A percentile compares a stretch with the other conserved stretches of the same genome.
These are phyloP conservation scores for Calocybe cyanea DNA, from an alignment of 768 basidiomycete genomes.

Conservation along the genomic window DNA sequence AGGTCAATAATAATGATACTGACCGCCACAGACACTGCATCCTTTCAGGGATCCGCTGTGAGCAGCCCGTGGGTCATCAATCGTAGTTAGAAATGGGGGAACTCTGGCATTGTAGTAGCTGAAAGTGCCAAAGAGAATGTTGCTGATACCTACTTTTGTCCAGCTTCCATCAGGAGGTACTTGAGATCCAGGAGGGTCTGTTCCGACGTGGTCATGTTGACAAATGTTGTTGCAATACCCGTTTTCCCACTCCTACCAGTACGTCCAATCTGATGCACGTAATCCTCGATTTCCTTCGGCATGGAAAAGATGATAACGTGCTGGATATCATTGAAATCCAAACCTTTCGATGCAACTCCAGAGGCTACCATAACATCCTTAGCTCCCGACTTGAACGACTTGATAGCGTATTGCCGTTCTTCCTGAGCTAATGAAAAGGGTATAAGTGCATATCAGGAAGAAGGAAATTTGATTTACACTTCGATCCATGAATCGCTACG, in stretches of 20 bases:
- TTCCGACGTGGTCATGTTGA: constrained; percentile 96
- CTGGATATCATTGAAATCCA: constrained; percentile 98
- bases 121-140: constrained; percentile 5
- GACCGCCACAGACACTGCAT: constrained; percentile 95
- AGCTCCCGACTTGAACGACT: constrained; percentile 93
- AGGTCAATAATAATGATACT: constrained; percentile 14
- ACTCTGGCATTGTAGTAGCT: constrained; percentile 43
- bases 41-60: constrained; percentile 79
- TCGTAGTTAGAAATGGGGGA: constrained; percentile 84
- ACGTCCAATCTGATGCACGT: constrained; percentile 98
- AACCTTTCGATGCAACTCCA: constrained; percentile 94
- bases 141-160: constrained; percentile 74
- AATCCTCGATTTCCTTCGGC: constrained; percentile 99
- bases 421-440: constrained; percentile 98
- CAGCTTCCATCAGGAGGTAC: constrained; percentile 94
- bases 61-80: constrained; percentile 86
- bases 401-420: constrained; percentile 98
- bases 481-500: constrained; percentile 97
- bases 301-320: constrained; percentile 99
- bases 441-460: no score
- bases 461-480: constrained; percentile 64
- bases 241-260: constrained; percentile 98
- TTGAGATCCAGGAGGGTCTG: constrained; percentile 96
- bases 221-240: constrained; percentile 97
- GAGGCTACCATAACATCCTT: constrained; percentile 99